Evolutionary conservation across 495 filamentous ascomycete species (phyloP), one percentile per base, ranked within the genome.

Genomic region (Hypoxylon crocopeplum): DNA sequence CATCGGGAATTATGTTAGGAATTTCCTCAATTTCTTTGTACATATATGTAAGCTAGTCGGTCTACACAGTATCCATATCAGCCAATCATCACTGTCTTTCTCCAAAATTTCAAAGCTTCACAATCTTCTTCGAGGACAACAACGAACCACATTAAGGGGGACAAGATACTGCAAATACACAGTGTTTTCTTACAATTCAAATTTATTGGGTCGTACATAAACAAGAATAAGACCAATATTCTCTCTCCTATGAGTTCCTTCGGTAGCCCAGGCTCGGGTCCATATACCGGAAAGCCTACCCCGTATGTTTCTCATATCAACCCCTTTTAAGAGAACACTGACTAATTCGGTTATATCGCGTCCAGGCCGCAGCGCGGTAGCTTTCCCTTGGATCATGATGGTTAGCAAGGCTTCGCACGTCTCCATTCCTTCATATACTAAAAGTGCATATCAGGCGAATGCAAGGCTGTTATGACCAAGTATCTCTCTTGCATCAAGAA

Each of bases 301-400:
- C 92, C 92, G 86, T 93, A 78, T 78, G 89, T 83, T 30, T 46
- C 3, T 37, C 58, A 16, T n/a, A n/a, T n/a, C n/a, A 15, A 38
- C 42, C 25, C 44, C 47, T 57, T 27, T 13, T 62, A 48, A 49
- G 44, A 49, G n/a, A 13, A 11, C 25, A 49, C 27, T 30, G 21
- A 11, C 50, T 69, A 17, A 62, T 30, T 27, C 13, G 7, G 10
- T 2, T 6, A 46, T 36, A 29, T 29, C 7, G 27, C 39, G 22
- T 55, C 5, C 60, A 95, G 92, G 41, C 94, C 94, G 0, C 91
- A 98, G 72, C 89, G 94, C 48, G 94, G 94, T 37, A 95, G 91
- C 71, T 98, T 98, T 67, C 94, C 94, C 17, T 86, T 98, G 37
- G 94, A 98, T 69, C 93, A 97, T 62, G 92, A 96, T 67, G 93